These are phyloP conservation scores for Dothidotthia symphoricarpi DNA, from an alignment of 2,329 filamentous ascomycete genomes.

Conservation along the genomic window DNA sequence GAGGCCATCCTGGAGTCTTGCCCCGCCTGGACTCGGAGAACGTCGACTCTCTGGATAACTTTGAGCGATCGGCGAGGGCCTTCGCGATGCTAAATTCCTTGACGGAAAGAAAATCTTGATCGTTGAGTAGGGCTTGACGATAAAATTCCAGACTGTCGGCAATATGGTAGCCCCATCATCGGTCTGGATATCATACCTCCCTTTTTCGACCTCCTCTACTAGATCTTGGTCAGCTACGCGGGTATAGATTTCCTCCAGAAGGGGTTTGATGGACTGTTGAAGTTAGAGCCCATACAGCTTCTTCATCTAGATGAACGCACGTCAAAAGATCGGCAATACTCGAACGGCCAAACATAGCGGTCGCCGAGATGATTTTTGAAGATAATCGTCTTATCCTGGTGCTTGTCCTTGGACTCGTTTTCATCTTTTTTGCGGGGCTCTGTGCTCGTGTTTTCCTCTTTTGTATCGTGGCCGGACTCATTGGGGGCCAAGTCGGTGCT, in stretches of 20 bases:
- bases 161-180: constrained; percentile 14
- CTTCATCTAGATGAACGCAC: background rate
- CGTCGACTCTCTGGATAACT: too few species aligned
- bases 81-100: background rate
- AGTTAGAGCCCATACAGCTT: background rate
- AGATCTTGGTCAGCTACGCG: constrained; percentile 1
- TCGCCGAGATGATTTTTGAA: background rate
- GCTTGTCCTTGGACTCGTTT: too few species aligned
- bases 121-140: constrained; percentile 9
- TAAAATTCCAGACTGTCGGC: constrained; percentile 18
- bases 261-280: constrained; percentile 9
- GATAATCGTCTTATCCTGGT: background rate
- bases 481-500: background rate
- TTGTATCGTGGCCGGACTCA: background rate
- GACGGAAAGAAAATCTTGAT: constrained; percentile 7
- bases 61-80: background rate
- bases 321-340: constrained; percentile 1
- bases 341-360: constrained; percentile 3
- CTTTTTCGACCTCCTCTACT: constrained; percentile 8
- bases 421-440: too few species aligned
- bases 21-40: background rate
- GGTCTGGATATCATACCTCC: constrained; percentile 14
- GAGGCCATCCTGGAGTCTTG: background rate
- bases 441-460: background rate
- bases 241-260: constrained; percentile 17